phyloP scores from a whole-genome alignment of 2,329 filamentous ascomycete species.

The Apiospora aurea region DNA sequence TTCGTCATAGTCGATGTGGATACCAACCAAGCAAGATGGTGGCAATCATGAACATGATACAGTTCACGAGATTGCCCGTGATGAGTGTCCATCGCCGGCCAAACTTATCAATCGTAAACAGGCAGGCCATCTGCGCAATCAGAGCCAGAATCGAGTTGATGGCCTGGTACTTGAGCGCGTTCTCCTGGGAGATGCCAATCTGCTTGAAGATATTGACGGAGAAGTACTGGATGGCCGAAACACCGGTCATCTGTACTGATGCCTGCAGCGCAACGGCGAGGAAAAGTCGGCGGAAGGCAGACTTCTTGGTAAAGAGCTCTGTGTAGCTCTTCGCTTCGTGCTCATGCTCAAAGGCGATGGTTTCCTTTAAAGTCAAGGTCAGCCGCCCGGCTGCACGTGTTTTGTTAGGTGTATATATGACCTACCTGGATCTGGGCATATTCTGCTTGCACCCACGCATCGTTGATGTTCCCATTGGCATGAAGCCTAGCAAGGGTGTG shows the following conservation, averaged over 20 bases:
- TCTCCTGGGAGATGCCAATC: constrained; percentile 70
- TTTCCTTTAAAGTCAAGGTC: constrained; percentile 35
- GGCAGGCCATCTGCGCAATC: constrained; percentile 71
- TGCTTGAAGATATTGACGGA: constrained; percentile 70
- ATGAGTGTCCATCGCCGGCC: constrained; percentile 79
- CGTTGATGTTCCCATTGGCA: constrained; percentile 68
- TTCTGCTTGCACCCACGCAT: constrained; percentile 76
- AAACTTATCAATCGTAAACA: constrained; percentile 71
- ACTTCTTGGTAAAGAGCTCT: constrained; percentile 71
- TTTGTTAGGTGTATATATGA: neutral
- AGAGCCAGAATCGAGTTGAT: constrained; percentile 77
- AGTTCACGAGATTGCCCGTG: constrained; percentile 73
- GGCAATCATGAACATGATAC: constrained; percentile 75
- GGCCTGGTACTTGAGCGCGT: constrained; percentile 77
- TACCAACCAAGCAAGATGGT: constrained; percentile 53
- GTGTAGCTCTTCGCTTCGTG: constrained; percentile 73
- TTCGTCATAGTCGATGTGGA: neutral
- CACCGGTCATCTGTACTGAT: constrained; percentile 78
- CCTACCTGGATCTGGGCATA: constrained; percentile 73
- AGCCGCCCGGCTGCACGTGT: neutral
- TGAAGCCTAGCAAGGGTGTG: constrained; percentile 73
- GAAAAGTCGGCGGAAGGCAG: constrained; percentile 75
- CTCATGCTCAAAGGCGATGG: constrained; percentile 70
- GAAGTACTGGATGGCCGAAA: constrained; percentile 79
- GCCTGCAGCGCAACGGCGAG: constrained; percentile 74